These are phyloP conservation scores for Pseudocercospora vitis DNA, from an alignment of 2,329 filamentous ascomycete genomes.

Conservation along the genomic window DNA sequence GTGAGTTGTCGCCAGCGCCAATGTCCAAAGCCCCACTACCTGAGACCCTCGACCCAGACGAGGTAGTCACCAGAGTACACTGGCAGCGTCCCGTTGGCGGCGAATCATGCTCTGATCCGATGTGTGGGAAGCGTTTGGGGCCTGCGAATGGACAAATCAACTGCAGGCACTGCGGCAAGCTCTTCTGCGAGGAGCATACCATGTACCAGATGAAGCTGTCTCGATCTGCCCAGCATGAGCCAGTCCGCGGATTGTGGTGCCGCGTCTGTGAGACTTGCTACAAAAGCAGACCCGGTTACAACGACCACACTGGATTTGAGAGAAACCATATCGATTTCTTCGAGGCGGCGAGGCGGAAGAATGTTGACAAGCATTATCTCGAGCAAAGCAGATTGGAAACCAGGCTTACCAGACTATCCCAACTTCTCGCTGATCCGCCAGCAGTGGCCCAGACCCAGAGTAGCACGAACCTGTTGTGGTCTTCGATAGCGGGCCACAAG, in stretches of 20 bases:
- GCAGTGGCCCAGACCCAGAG: conserved; percentile 58
- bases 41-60: conserved; percentile 70
- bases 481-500: conserved; percentile 62
- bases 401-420: conserved; percentile 83
- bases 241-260: conserved; percentile 87
- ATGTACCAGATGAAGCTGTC: conserved; percentile 99
- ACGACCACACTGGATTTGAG: conserved; percentile 65
- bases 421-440: conserved; percentile 73
- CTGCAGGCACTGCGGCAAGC: conserved; percentile 84
- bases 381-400: conserved; percentile 91
- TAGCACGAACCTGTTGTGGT: conserved; percentile 55
- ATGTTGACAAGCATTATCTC: conserved; percentile 78
- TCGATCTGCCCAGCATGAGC: conserved; percentile 83
- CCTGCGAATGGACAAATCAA: conserved; percentile 82
- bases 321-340: conserved; percentile 75
- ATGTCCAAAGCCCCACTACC: conserved; percentile 35
- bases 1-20: conserved; percentile 34
- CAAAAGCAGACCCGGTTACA: conserved; percentile 93
- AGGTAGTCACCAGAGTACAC: conserved; percentile 81
- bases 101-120: conserved; percentile 83
- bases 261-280: conserved; percentile 98
- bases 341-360: conserved; percentile 67
- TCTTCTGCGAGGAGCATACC: conserved; percentile 97
- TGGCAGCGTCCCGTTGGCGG: conserved; percentile 78
- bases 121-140: conserved; percentile 77